These are phyloP conservation scores for Epichloe scottii DNA, from an alignment of 2,329 filamentous ascomycete genomes.

Conservation along the genomic window DNA sequence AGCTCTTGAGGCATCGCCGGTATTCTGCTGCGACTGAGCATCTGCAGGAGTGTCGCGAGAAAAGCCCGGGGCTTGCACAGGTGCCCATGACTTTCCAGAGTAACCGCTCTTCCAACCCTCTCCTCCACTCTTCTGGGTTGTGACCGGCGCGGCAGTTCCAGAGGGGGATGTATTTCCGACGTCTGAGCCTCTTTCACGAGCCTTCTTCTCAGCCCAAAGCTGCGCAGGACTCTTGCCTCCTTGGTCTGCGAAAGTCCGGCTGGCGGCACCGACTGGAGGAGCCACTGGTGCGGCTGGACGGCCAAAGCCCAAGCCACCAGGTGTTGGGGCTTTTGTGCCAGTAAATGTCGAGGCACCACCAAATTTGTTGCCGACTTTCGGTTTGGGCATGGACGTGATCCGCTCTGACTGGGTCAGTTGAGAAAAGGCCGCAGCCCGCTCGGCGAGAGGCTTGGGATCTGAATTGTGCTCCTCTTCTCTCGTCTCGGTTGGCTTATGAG, in stretches of 20 bases:
- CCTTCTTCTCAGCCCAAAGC: constrained; percentile 96
- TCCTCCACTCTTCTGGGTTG: constrained; percentile 58
- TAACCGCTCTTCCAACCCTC: constrained; percentile 86
- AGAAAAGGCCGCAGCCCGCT: constrained; percentile 63
- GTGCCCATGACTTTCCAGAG: constrained; percentile 75
- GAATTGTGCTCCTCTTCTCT: constrained; percentile 18
- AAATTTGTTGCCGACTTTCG: constrained; percentile 88
- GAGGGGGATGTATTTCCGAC: constrained; percentile 30
- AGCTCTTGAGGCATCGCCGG: constrained; percentile 38
- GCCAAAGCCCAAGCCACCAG: constrained; percentile 53
- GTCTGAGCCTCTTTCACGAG: constrained; percentile 51
- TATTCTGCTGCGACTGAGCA: constrained; percentile 42
- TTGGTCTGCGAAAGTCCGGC: constrained; percentile 86
- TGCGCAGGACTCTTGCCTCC: constrained; percentile 95
- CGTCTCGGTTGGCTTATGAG: constrained; percentile 50
- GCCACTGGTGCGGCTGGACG: constrained; percentile 41
- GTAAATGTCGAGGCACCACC: constrained; percentile 58
- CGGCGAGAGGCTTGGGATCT: constrained; percentile 52
- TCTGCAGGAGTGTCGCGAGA: constrained; percentile 46
- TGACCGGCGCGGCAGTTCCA: constrained; percentile 38
- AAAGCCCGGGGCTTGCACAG: constrained; percentile 58
- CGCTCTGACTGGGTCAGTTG: constrained; percentile 54
- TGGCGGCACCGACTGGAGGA: constrained; percentile 62
- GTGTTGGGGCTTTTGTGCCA: constrained; percentile 81
- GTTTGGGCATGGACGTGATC: constrained; percentile 80